Conservation (phyloP, 352 stramenopile species). For the Phytophthora palmivora region DNA sequence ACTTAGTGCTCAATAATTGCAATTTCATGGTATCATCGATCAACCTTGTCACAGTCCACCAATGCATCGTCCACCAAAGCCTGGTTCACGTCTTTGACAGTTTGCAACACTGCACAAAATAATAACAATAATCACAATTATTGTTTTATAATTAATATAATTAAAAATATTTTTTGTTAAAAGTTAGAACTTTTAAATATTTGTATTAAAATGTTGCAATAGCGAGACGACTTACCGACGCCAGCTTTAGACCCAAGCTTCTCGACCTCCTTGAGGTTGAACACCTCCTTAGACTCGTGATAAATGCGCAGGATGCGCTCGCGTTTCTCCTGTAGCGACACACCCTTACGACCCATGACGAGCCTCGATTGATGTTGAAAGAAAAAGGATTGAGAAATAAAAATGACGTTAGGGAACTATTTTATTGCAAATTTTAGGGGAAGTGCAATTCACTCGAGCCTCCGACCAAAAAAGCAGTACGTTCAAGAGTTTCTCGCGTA, state of each 20-base stretch:
- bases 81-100: conserved; percentile 90
- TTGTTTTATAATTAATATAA: no score
- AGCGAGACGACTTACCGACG: conserved; percentile 54
- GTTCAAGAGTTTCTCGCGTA: conserved; percentile 53
- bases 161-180: no score
- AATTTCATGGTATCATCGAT: not conserved
- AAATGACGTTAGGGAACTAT: not conserved
- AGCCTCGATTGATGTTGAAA: conserved; percentile 1
- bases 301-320: conserved; percentile 87
- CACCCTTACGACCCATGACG: conserved; percentile 80
- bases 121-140: conserved; percentile 14
- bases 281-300: conserved; percentile 87
- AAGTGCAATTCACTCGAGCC: conserved; percentile 49
- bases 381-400: conserved; percentile 9
- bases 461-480: conserved; percentile 54
- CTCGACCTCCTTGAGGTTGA: conserved; percentile 89
- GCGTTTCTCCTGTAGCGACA: conserved; percentile 88
- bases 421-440: conserved; percentile 29
- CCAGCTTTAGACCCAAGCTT: conserved; percentile 87
- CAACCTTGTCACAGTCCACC: conserved; percentile 85
- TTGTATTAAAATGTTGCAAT: not conserved
- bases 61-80: conserved; percentile 83
- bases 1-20: not conserved
- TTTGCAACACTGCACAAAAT: conserved; percentile 74
- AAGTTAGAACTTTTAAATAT: no score